Evolutionary conservation across 2,329 filamentous ascomycete species (phyloP).

Genomic region (Beauveria sp.): DNA sequence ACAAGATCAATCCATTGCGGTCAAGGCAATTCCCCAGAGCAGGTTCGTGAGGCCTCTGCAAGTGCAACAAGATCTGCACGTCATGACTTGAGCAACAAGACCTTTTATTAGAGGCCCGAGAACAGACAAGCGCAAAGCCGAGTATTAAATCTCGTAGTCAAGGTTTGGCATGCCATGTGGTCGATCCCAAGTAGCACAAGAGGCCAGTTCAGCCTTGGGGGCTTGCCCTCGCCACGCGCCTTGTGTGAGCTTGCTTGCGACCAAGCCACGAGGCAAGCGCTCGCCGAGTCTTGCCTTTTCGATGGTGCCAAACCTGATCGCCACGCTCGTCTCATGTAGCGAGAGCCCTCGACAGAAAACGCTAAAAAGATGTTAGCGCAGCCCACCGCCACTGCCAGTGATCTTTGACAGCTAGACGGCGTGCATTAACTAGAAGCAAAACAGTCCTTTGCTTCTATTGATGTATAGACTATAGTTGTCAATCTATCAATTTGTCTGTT

Average conservation of each 20-base stretch:
- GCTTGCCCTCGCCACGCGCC: not conserved
- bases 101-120: not conserved
- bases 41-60: not conserved
- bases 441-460: no score
- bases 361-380: not conserved
- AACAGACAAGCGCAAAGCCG: not conserved
- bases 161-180: not conserved
- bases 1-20: no score
- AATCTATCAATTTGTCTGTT: no score
- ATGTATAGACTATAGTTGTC: no score
- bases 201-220: not conserved
- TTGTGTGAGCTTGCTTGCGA: no score
- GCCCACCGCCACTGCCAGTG: not conserved
- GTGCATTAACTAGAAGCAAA: no score
- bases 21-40: no score
- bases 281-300: not conserved
- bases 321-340: conserved; percentile 1
- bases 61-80: not conserved
- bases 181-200: not conserved
- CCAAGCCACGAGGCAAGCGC: not conserved
- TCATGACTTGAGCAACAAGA: not conserved
- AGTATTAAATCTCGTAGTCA: no score
- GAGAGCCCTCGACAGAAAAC: not conserved
- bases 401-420: no score
- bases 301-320: not conserved